These are phyloP conservation scores for Candida ulmi DNA, from an alignment of 805 yeast species.

Conservation along the genomic window DNA sequence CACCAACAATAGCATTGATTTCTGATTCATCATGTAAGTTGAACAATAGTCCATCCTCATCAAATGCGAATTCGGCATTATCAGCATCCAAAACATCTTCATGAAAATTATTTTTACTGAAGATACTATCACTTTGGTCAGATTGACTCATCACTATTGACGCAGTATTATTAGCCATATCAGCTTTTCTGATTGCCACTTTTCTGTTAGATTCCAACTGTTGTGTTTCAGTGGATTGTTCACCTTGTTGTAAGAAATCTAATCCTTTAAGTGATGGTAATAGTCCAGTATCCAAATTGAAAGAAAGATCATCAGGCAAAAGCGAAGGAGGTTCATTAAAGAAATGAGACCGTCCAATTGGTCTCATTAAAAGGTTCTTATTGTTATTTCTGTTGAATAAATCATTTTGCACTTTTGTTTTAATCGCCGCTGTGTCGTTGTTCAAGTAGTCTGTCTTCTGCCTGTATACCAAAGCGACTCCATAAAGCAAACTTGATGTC, in stretches of 20 bases:
- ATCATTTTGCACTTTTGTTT: slow-evolving; percentile 21
- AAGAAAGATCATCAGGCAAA: slow-evolving; percentile 33
- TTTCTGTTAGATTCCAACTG: slow-evolving; percentile 2
- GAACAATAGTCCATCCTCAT: slow-evolving; percentile 21
- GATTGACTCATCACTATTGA: neutral
- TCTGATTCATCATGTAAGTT: slow-evolving; percentile 7
- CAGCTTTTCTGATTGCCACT: slow-evolving; percentile 11
- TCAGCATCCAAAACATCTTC: slow-evolving; percentile 10
- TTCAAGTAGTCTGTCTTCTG: slow-evolving; percentile 43
- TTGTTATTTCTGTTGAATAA: slow-evolving; percentile 4
- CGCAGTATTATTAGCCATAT: slow-evolving; percentile 13
- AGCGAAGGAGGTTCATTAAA: slow-evolving; percentile 9
- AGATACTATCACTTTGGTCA: neutral
- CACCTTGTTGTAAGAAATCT: slow-evolving; percentile 12
- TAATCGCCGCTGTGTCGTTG: slow-evolving; percentile 17
- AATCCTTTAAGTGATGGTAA: slow-evolving; percentile 19
- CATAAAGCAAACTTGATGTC: slow-evolving; percentile 38
- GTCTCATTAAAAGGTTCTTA: slow-evolving; percentile 4
- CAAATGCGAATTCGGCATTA: slow-evolving; percentile 21
- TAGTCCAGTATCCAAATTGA: slow-evolving; percentile 27
- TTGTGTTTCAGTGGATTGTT: neutral
- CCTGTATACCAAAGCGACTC: slow-evolving; percentile 40
- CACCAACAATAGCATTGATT: slow-evolving; percentile 1
- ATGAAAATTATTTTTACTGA: slow-evolving; percentile 2
- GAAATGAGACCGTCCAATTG: too few relatives aligned